Base-by-base conservation (phyloP, 768 basidiomycete genomes). In the Pleurotus cornucopiae region DNA sequence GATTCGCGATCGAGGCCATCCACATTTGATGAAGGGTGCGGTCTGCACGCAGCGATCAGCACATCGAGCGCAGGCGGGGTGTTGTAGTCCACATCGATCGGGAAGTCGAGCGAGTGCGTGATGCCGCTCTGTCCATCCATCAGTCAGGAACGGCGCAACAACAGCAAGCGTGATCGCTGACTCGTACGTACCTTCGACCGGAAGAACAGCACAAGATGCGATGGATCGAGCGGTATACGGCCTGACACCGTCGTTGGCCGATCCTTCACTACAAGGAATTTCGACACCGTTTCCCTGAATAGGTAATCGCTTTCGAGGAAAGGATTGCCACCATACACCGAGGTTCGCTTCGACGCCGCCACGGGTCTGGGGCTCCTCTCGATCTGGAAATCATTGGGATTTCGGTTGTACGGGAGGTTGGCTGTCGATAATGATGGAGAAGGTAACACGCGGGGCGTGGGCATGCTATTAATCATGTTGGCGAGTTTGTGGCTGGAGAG, bases 71-170 rank as follows among this genome's bases (percentile, higher is more conserved):
- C 83, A 1, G 89, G 88, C 13, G 89, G 88, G 13, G 84, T 79
- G 66, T 82, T 84, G 62, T 86, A 83, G 60, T 85, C 84, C 45
- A 88, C 78, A 62, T 91, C 86, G 57, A 92, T 81, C 4, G 90
- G 90, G 64, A 91, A 91, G 65, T 91, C 88, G 18, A 92, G 77
- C 6, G 88, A 86, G 65, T 92, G 88, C 0, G 87, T 84, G 58
- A 89, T 86, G 30, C 86, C 89, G 58, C 83, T 84, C 89, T 92
- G 59, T 5, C n/a, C n/a, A 23, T 3, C 6, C 47, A 25, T 25
- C 4, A 25, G 5, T 43, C n/a, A 38, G 26, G 49, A 26, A 53
- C 26, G 25, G 11, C 56, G 23, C 23, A 49, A 37, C 30, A 49
- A 26, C 23, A 49, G 25, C 16, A 49, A 26, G 6, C 2, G 18